phyloP scores from a whole-genome alignment of 768 basidiomycete species.

The Tylopilus rubrobrunneus region DNA sequence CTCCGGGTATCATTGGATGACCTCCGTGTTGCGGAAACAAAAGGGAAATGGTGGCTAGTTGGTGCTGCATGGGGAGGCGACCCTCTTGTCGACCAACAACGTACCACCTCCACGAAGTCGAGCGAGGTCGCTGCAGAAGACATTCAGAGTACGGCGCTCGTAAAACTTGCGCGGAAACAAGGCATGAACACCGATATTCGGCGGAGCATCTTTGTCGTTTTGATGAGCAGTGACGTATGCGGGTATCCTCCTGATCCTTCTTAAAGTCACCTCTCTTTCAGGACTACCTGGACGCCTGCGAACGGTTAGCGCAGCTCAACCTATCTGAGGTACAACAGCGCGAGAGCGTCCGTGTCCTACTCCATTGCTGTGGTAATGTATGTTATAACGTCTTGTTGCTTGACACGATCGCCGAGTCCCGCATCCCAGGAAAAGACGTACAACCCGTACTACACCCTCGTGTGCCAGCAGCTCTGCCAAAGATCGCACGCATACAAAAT shows the following conservation, averaged over 20 bases:
- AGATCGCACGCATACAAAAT: constrained; percentile 82
- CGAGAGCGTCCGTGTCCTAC: constrained; percentile 86
- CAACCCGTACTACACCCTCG: constrained; percentile 94
- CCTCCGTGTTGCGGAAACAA: constrained; percentile 74
- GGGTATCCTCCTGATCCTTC: not conserved
- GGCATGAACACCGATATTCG: constrained; percentile 99
- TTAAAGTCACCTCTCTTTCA: constrained; percentile 28
- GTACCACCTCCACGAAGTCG: constrained; percentile 19
- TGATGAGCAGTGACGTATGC: constrained; percentile 94
- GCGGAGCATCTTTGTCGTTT: constrained; percentile 83
- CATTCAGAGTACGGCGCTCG: constrained; percentile 40
- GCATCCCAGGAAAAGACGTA: constrained; percentile 70
- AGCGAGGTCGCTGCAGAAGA: constrained; percentile 29
- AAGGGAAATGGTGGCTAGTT: constrained; percentile 98
- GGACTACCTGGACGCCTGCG: constrained; percentile 97
- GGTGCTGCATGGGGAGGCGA: constrained; percentile 96
- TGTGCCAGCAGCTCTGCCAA: constrained; percentile 78
- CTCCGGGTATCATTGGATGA: constrained; percentile 84
- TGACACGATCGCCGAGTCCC: not conserved
- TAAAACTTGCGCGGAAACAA: constrained; percentile 85
- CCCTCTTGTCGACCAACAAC: constrained; percentile 74
- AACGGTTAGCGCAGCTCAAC: constrained; percentile 78
- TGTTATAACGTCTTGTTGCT: constrained; percentile 15
- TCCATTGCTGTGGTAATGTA: constrained; percentile 92
- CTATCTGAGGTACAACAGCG: constrained; percentile 89